phyloP scores from a whole-genome alignment of 495 filamentous ascomycete genomes.

The Xylaria grammica region DNA sequence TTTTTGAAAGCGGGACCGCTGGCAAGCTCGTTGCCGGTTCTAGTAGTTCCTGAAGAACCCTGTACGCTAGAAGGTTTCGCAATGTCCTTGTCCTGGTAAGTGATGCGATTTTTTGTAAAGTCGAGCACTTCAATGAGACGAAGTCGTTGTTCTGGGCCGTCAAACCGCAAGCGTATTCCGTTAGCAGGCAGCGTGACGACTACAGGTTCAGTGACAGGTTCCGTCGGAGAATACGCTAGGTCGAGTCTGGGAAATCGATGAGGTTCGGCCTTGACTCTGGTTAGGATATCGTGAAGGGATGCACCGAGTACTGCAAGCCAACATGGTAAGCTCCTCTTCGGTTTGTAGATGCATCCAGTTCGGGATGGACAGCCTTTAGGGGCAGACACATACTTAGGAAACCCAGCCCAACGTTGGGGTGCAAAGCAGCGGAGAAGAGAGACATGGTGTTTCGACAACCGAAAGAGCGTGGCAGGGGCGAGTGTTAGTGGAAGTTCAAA shows the following conservation, averaged over 20 bases:
- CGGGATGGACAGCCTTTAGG: neutral
- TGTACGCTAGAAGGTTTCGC: conserved; percentile 62
- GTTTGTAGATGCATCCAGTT: neutral
- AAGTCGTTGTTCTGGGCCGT: conserved; percentile 89
- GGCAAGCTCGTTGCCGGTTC: conserved; percentile 41
- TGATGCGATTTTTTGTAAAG: conserved; percentile 82
- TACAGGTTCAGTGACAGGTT: conserved; percentile 75
- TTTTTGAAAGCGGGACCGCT: conserved; percentile 84
- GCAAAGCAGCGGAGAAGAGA: conserved; percentile 68
- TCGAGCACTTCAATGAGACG: conserved; percentile 89
- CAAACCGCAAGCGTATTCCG: conserved; percentile 88
- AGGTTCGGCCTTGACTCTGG: conserved; percentile 82
- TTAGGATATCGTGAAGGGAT: conserved; percentile 87
- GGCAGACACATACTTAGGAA: conserved; percentile 66
- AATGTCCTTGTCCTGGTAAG: conserved; percentile 86
- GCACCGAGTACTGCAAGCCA: conserved; percentile 72
- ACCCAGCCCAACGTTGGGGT: conserved; percentile 77
- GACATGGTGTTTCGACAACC: conserved; percentile 48
- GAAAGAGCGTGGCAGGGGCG: neutral
- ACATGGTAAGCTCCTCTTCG: conserved; percentile 15
- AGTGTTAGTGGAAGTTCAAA: neutral
- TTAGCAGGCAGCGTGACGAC: conserved; percentile 77
- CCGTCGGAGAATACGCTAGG: conserved; percentile 70
- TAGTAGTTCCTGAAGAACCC: conserved; percentile 42
- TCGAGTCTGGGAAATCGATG: conserved; percentile 82